Evolutionary conservation across 2,329 filamentous ascomycete genomes (phyloP).

Genomic region (Pseudocercospora macadamiae): DNA sequence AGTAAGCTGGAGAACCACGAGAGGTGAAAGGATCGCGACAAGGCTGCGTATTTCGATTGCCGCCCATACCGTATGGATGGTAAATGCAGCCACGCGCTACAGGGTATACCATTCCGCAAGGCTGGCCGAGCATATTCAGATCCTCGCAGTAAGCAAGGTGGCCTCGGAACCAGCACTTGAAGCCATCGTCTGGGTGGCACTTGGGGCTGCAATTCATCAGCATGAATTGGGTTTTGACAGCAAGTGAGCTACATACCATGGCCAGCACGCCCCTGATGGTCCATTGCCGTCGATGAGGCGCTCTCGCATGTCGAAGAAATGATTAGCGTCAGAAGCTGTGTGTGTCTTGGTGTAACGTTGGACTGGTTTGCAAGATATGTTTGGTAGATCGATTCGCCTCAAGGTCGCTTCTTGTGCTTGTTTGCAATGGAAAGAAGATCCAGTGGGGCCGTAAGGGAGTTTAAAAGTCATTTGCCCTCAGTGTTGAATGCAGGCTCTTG

Average conservation of each 20-base stretch:
- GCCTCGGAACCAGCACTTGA: background rate
- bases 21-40: background rate
- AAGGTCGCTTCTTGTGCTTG: too few species aligned
- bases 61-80: background rate
- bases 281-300: background rate
- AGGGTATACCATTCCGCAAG: background rate
- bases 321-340: background rate
- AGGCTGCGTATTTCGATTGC: background rate
- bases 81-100: background rate
- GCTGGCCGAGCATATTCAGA: background rate
- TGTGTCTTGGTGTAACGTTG: background rate
- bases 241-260: background rate
- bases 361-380: background rate
- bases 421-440: too few species aligned
- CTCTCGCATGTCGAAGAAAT: background rate
- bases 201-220: background rate
- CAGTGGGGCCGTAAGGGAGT: too few species aligned
- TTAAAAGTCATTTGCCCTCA: too few species aligned
- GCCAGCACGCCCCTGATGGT: background rate
- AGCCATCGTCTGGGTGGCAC: background rate
- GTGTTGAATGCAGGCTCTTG: too few species aligned
- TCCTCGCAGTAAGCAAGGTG: background rate
- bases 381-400: too few species aligned
- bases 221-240: background rate
- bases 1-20: background rate